Evolutionary conservation across 2,329 filamentous ascomycete species (phyloP), one percentile per base, ranked within the genome.

Genomic region (Scedosporium aurantiacum): DNA sequence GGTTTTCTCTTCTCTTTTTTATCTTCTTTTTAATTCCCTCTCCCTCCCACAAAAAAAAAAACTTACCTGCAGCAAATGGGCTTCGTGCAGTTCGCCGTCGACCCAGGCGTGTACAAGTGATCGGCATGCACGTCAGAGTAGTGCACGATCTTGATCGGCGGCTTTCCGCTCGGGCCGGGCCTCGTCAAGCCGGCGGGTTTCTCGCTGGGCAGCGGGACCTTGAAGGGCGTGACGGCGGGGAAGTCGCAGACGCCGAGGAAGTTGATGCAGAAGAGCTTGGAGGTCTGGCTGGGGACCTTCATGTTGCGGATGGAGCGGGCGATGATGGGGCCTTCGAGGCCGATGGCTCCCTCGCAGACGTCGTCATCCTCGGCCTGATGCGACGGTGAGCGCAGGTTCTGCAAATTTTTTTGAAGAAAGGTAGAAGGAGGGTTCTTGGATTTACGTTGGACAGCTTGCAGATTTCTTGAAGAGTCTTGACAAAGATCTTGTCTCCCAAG

Each of bases 51-150:
- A n/a, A n/a, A n/a, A n/a, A n/a, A n/a, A n/a, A 32, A 10, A 3
- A 54, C 70, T 69, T 62, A 75, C 67, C 82, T 77, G 70, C 83
- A 86, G 70, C 83, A 86, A 61, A 85, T 81, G 1, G 80, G 81
- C 67, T 83, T 82, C 28, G 76, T 76, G 69, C 83, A 86, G 63
- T 82, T 74, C 23, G 78, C 75, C 66, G 75, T 83, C 5, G 80
- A 74, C 0, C 82, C 83, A 2, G 75, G 70, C 25, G 76, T 75
- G 67, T 86, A 86, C 10, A 76, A 72, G 5, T 76, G 77, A 64
- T 86, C 82, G 60, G 85, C 72, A 62, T 85, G 83, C 50, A 83
- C 81, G 64, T 86, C 83, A 12, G 80, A 83, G 68, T 81, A 81
- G 66, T 86, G 83, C 25, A 84, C 80, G 4, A 86, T 73, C 65